A percentile compares a stretch with the other conserved stretches of the same genome.
phyloP scores from a whole-genome alignment of 208 protist species.

The Leptomonas seymouri region DNA sequence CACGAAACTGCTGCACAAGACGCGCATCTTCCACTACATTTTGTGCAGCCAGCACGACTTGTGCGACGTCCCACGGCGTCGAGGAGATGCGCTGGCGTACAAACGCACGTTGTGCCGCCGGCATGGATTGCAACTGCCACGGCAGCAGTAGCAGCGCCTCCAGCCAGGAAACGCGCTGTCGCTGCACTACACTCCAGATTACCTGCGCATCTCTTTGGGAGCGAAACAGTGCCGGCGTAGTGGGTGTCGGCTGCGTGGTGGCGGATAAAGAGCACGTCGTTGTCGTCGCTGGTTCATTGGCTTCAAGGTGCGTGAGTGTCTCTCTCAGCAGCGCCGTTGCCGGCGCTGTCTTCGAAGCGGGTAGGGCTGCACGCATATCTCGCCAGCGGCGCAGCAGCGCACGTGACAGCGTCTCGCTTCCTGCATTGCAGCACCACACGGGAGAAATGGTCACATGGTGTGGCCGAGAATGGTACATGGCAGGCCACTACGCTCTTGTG shows the following conservation, averaged over 20 bases:
- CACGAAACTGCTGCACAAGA: conserved; percentile 35
- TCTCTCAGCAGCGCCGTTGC: conserved; percentile 36
- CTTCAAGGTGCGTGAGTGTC: conserved; percentile 28
- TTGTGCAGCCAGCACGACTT: conserved; percentile 38
- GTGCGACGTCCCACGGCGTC: conserved; percentile 28
- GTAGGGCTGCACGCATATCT: conserved; percentile 10
- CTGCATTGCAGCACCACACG: background rate
- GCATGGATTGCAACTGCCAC: conserved; percentile 46
- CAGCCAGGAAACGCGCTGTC: conserved; percentile 54
- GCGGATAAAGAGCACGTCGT: background rate
- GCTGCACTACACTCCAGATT: conserved; percentile 59
- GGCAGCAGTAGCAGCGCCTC: conserved; percentile 43
- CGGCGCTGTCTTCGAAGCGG: conserved; percentile 5
- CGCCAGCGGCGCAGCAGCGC: conserved; percentile 24
- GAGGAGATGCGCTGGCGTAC: conserved; percentile 3
- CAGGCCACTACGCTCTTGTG: background rate
- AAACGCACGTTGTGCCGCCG: conserved; percentile 37
- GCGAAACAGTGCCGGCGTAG: background rate
- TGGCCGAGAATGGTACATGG: background rate
- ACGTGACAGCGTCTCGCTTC: background rate
- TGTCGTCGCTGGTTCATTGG: background rate
- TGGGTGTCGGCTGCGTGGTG: background rate
- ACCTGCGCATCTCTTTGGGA: conserved; percentile 31
- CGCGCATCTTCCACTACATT: conserved; percentile 29
- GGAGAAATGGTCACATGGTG: background rate